A percentile compares a stretch with the other conserved stretches of the same genome.
phyloP scores from a whole-genome alignment of 2,329 filamentous ascomycete species.

The Aureobasidium sp. region DNA sequence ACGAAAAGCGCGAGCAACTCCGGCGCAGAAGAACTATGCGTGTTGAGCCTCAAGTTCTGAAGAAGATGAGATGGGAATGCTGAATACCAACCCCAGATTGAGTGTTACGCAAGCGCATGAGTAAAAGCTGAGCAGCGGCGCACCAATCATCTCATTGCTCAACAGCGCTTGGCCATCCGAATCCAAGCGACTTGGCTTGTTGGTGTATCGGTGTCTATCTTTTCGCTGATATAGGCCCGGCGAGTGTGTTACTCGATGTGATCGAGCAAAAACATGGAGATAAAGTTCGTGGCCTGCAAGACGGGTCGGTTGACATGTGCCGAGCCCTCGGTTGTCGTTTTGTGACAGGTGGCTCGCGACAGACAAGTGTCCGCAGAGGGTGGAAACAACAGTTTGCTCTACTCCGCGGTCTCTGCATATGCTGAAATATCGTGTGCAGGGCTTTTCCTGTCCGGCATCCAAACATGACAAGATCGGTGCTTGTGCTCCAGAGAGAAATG shows the following conservation, averaged over 20 bases:
- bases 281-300: not conserved
- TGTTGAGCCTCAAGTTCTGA: not conserved
- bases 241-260: constrained; percentile 13
- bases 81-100: not conserved
- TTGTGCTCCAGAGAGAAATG: too few relatives aligned
- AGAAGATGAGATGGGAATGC: not conserved
- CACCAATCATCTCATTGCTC: not conserved
- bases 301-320: too few relatives aligned
- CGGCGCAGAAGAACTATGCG: not conserved
- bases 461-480: too few relatives aligned
- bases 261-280: constrained; percentile 7
- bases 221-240: not conserved
- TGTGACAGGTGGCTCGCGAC: too few relatives aligned
- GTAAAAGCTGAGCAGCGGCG: not conserved
- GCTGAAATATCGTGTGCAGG: too few relatives aligned
- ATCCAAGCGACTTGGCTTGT: not conserved
- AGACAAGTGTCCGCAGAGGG: too few relatives aligned
- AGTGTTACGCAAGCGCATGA: not conserved
- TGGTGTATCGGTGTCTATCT: constrained; percentile 10
- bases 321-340: too few relatives aligned
- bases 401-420: too few relatives aligned
- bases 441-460: too few relatives aligned
- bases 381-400: too few relatives aligned
- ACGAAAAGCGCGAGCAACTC: not conserved
- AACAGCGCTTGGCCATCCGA: not conserved